Evolutionary conservation across 257 asterid species (phyloP).

Genomic region (Leonotis leonurus): DNA sequence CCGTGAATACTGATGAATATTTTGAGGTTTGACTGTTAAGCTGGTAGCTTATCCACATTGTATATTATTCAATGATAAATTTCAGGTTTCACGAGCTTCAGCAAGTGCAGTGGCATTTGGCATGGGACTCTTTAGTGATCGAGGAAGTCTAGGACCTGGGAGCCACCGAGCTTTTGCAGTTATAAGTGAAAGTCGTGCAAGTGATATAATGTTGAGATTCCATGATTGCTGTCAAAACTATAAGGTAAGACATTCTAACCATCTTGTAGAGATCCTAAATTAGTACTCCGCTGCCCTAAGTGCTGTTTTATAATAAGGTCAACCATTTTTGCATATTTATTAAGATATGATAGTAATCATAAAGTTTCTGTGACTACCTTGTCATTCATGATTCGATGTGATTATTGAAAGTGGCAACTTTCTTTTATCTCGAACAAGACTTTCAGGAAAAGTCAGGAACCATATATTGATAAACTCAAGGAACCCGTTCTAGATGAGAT

Average conservation of each 20-base stretch:
- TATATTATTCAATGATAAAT: conserved; percentile 13
- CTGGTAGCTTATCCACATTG: not conserved
- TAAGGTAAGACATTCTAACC: conserved; percentile 45
- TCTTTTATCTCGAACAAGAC: conserved; percentile 38
- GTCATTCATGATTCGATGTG: not conserved
- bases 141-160: conserved; percentile 85
- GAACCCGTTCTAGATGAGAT: conserved; percentile 68
- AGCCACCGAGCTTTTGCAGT: conserved; percentile 91
- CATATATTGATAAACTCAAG: conserved; percentile 65
- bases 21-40: no score
- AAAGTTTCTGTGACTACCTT: conserved; percentile 1
- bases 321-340: not conserved
- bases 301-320: not conserved
- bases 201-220: conserved; percentile 81
- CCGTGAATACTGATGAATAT: not conserved
- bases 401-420: conserved; percentile 2
- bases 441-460: conserved; percentile 83
- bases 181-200: conserved; percentile 90
- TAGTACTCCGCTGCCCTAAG: conserved; percentile 1
- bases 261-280: not conserved
- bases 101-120: conserved; percentile 98
- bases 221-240: conserved; percentile 97
- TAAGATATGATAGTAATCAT: not conserved
- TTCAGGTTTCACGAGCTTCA: conserved; percentile 84
- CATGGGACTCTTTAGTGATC: conserved; percentile 81